These are phyloP conservation scores for Lecanicillium sp. DNA, from an alignment of 2,329 filamentous ascomycete genomes.

Conservation along the genomic window DNA sequence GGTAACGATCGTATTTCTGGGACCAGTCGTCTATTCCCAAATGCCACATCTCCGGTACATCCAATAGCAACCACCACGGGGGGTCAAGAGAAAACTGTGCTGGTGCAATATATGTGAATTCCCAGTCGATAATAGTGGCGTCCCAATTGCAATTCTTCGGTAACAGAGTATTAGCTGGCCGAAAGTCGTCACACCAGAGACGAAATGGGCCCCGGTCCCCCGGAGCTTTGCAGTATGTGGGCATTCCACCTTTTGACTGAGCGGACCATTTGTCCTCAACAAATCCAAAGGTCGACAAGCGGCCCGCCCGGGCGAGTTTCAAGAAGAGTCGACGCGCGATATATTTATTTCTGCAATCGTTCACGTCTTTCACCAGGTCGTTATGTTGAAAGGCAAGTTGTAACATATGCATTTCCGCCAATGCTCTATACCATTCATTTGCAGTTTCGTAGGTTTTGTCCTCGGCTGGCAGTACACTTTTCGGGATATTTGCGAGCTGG, in stretches of 20 bases:
- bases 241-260: slow-evolving; percentile 8
- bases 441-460: slow-evolving; percentile 16
- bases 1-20: slow-evolving; percentile 16
- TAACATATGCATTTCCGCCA: slow-evolving; percentile 28
- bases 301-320: slow-evolving; percentile 14
- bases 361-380: slow-evolving; percentile 20
- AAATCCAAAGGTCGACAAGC: slow-evolving; percentile 15
- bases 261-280: slow-evolving; percentile 22
- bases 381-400: slow-evolving; percentile 28
- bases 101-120: slow-evolving; percentile 28
- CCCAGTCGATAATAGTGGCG: slow-evolving; percentile 24
- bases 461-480: slow-evolving; percentile 13
- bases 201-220: slow-evolving; percentile 24
- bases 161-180: slow-evolving; percentile 22
- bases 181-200: slow-evolving; percentile 22
- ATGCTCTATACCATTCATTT: slow-evolving; percentile 25
- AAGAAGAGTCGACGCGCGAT: slow-evolving; percentile 24
- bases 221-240: neutral
- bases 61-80: slow-evolving; percentile 26
- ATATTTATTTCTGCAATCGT: slow-evolving; percentile 27
- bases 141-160: slow-evolving; percentile 17
- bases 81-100: slow-evolving; percentile 23
- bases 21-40: slow-evolving; percentile 9
- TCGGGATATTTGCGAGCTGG: slow-evolving; percentile 17
- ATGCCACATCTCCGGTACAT: slow-evolving; percentile 10